Evolutionary conservation across 345 rosid species (phyloP), one percentile per base, ranked within the genome.

Genomic region (Arabidopsis arenosa): DNA sequence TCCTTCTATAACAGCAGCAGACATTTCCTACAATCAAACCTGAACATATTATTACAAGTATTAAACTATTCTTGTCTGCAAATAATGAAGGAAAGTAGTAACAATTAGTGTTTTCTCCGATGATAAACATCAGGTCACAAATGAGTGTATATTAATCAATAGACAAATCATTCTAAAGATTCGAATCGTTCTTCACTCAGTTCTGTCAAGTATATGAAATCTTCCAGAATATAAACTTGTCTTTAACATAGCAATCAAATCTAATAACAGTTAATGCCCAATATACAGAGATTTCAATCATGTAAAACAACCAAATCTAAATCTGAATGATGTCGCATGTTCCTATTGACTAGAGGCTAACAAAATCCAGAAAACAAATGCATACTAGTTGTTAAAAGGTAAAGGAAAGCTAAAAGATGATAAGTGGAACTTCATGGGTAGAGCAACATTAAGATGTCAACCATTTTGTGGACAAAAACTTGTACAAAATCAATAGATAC

Each of bases 1-100:
- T 21, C 82, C 85, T 73, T 86, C 87, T 17, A 85, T 67, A 35
- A 85, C 90, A 57, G 88, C 75, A 45, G 85, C 85, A 40, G 88
- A 45, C 89, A 86, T 84, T 52, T 89, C 93, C 97, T 91, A 74
- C 63, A 76, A 71, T 28, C 54, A 53, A 49, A 68, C 15, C 48
- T 9, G 33, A 64, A 47, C 36, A 55, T 47, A 28, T 70, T 32
- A 69, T 2, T 60, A 68, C 66, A 48, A 5, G 64, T 39, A 37
- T 57, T 9, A 60, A 61, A 41, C 55, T 40, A 51, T 35, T 41
- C 35, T 62, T 11, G 51, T n/a, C 56, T 35, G 32, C 49, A 68
- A 32, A 21, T 10, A 55, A 17, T 6, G 13, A 30, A 68, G 5
- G 26, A 39, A 68, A 65, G 1, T 45, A 1, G 30, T 23, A 35